Evolutionary conservation across 139 green algal genomes (phyloP).

Genomic region (Closterium sp.): DNA sequence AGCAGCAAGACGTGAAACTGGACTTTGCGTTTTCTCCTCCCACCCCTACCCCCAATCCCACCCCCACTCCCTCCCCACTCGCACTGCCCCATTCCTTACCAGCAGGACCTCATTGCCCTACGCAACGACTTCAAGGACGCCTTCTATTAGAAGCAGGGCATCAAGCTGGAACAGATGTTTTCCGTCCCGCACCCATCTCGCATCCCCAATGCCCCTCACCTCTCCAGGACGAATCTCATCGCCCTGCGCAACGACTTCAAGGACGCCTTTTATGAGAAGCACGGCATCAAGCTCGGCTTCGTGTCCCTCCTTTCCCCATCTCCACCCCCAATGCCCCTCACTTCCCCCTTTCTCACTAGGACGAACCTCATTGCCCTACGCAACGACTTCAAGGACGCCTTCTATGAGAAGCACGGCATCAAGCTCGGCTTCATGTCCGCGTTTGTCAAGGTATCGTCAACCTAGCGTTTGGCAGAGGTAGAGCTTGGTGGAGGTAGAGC

Average conservation of each 20-base stretch:
- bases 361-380: conserved; percentile 67
- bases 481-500: too few species aligned
- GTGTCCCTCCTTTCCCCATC: conserved; percentile 82
- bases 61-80: neutral
- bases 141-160: too few species aligned
- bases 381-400: conserved; percentile 82
- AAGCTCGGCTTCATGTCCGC: conserved; percentile 99
- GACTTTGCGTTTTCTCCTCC: conserved; percentile 81
- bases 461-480: too few species aligned
- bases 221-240: conserved; percentile 66
- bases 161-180: too few species aligned
- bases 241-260: conserved; percentile 67
- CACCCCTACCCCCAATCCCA: neutral
- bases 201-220: neutral
- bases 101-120: too few species aligned
- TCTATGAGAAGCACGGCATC: conserved; percentile 93
- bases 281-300: conserved; percentile 98
- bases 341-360: neutral
- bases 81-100: neutral
- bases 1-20: neutral
- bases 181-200: neutral
- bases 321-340: neutral
- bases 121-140: too few species aligned
- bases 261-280: conserved; percentile 91
- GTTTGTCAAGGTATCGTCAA: conserved; percentile 98